Conservation (phyloP, 116 monocot species). For the Posidonia oceanica region DNA sequence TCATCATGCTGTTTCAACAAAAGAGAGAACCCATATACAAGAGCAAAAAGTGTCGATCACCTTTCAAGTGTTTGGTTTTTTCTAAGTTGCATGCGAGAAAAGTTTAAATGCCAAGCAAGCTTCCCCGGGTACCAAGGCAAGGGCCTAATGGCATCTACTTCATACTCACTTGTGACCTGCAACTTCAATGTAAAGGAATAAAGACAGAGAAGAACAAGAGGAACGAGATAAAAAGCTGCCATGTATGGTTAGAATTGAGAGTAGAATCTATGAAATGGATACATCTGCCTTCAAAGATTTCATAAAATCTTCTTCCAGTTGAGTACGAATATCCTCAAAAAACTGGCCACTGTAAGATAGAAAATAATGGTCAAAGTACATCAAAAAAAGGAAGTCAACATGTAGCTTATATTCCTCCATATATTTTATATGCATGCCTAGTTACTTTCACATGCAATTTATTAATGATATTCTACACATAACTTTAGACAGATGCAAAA, state of each 20-base stretch:
- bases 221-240: background rate
- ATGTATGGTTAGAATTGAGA: background rate
- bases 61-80: conserved; percentile 97
- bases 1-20: too few species aligned
- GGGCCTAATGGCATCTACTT: conserved; percentile 80
- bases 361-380: background rate
- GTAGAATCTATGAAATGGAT: background rate
- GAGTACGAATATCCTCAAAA: conserved; percentile 50
- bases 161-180: conserved; percentile 49
- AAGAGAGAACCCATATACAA: background rate
- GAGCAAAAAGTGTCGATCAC: conserved; percentile 16
- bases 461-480: too few species aligned
- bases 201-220: background rate
- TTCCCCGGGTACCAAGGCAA: conserved; percentile 95
- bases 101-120: conserved; percentile 97
- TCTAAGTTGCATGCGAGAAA: conserved; percentile 91
- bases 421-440: too few species aligned
- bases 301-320: conserved; percentile 84
- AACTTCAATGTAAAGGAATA: conserved; percentile 8
- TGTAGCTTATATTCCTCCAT: too few species aligned
- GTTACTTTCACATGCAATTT: too few species aligned
- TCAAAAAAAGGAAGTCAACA: background rate
- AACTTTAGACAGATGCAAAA: too few species aligned
- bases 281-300: conserved; percentile 74
- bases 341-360: conserved; percentile 71